phyloP scores from a whole-genome alignment of 2,329 filamentous ascomycete species.

The Ceratocystis alfenasii region DNA sequence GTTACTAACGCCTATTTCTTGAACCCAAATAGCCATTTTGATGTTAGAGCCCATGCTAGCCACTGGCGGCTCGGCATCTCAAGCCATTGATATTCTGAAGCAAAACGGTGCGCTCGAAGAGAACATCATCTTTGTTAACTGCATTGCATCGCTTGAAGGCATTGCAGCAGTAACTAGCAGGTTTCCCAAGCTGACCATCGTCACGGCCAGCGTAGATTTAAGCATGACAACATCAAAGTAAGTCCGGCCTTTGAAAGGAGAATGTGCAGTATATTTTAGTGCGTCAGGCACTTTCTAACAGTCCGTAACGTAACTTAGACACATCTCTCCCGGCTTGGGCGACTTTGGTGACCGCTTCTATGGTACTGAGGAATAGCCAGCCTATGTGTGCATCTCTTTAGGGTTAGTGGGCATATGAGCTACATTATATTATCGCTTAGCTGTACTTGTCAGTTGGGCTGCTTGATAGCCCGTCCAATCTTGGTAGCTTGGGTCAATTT shows the following conservation, averaged over 20 bases:
- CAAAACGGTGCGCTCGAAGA: constrained; percentile 24
- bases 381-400: not conserved
- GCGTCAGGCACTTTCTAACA: not conserved
- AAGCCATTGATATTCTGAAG: constrained; percentile 24
- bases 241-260: constrained; percentile 2
- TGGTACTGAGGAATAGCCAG: constrained; percentile 14
- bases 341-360: constrained; percentile 32
- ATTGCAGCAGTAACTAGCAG: constrained; percentile 23
- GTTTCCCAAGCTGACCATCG: constrained; percentile 26
- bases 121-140: constrained; percentile 28
- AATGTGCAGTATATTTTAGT: not conserved
- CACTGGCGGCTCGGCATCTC: constrained; percentile 25
- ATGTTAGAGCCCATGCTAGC: constrained; percentile 26
- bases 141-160: constrained; percentile 26
- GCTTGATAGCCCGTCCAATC: not conserved
- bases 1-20: not conserved
- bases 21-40: constrained; percentile 23
- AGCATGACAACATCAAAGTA: constrained; percentile 23
- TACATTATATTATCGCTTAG: not conserved
- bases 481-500: not conserved
- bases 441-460: not conserved
- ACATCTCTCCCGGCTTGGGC: constrained; percentile 30
- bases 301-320: constrained; percentile 24
- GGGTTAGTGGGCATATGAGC: not conserved
- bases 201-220: constrained; percentile 24